Evolutionary conservation across 2,329 filamentous ascomycete genomes (phyloP).

Genomic region (Xylaria polymorpha): DNA sequence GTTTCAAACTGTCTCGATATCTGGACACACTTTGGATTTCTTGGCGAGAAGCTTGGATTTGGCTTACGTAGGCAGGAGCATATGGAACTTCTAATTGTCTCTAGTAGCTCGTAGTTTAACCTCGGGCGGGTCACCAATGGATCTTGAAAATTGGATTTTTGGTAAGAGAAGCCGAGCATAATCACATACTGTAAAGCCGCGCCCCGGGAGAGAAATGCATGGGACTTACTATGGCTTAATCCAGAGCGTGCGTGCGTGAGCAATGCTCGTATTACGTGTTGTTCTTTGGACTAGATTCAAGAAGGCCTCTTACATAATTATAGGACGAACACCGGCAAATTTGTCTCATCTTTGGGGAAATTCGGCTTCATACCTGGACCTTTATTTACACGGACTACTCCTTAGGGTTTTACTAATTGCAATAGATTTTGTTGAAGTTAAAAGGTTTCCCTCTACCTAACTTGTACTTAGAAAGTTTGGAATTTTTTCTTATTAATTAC

Average conservation of each 20-base stretch:
- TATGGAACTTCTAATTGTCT: not conserved
- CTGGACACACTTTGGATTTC: not conserved
- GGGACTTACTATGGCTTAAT: not conserved
- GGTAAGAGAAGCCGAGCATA: not conserved
- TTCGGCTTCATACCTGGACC: not conserved
- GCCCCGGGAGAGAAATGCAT: not conserved
- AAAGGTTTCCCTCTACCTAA: not conserved
- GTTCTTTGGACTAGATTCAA: not conserved
- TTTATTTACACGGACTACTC: too few relatives aligned
- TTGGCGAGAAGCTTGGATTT: not conserved
- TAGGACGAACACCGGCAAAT: not conserved
- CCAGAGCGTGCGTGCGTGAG: not conserved
- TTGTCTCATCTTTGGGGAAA: not conserved
- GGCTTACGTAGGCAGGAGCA: not conserved
- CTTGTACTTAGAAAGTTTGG: not conserved
- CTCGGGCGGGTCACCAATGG: too few relatives aligned
- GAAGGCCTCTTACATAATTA: too few relatives aligned
- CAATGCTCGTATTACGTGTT: not conserved
- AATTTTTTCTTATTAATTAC: not conserved
- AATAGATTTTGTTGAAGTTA: not conserved
- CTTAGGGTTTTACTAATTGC: too few relatives aligned
- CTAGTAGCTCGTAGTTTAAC: not conserved
- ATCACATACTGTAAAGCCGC: not conserved
- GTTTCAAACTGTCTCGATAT: not conserved
- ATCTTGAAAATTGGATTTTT: too few relatives aligned